Conservation (phyloP, 805 yeast species). For the Yamadazyma nakazawae region DNA sequence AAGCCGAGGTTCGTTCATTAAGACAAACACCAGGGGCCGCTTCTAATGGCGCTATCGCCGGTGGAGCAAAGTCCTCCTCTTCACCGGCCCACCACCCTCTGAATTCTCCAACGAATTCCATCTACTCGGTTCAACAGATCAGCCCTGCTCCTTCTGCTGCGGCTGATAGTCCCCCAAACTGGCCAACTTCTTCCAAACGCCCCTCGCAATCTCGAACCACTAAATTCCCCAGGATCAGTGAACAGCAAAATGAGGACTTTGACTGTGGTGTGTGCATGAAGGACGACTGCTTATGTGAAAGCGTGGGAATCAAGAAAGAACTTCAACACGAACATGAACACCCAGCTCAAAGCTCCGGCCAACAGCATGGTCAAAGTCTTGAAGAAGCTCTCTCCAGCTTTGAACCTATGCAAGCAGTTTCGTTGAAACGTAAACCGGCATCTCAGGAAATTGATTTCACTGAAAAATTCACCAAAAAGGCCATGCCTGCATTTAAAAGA, state of each 20-base stretch:
- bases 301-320: slow-evolving; percentile 40
- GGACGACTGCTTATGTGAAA: slow-evolving; percentile 67
- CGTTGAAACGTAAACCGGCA: slow-evolving; percentile 39
- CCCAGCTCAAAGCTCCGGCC: too few relatives aligned
- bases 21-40: background rate
- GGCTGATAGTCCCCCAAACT: slow-evolving; percentile 42
- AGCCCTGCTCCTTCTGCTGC: slow-evolving; percentile 56
- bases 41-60: background rate
- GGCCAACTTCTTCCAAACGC: background rate
- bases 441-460: slow-evolving; percentile 56
- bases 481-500: slow-evolving; percentile 38
- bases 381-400: slow-evolving; percentile 41
- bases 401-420: slow-evolving; percentile 66
- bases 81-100: slow-evolving; percentile 6
- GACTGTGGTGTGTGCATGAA: slow-evolving; percentile 67
- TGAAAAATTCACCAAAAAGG: slow-evolving; percentile 33
- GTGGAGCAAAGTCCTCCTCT: background rate
- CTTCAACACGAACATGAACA: too few relatives aligned
- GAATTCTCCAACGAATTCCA: slow-evolving; percentile 28
- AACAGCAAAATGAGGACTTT: slow-evolving; percentile 22
- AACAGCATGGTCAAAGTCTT: slow-evolving; percentile 3
- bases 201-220: background rate
- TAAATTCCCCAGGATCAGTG: slow-evolving; percentile 5
- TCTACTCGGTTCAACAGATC: slow-evolving; percentile 43
- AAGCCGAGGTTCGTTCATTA: slow-evolving; percentile 25